phyloP scores from a whole-genome alignment of 176 grass and related monocot genomes.

The Chrysopogon serrulatus region DNA sequence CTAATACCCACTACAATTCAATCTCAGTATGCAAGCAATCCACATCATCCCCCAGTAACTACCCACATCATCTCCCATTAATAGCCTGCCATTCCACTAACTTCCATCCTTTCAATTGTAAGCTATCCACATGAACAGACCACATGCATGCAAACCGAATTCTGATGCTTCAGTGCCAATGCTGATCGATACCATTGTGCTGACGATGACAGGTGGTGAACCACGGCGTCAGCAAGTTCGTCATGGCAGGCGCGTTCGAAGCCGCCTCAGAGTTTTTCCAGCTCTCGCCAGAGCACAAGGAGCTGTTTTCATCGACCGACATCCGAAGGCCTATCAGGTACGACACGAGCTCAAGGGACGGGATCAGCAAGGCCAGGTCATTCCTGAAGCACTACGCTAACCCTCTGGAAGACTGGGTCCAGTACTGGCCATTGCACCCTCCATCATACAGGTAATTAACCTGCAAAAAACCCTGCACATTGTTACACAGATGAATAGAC shows the following conservation, averaged over 20 bases:
- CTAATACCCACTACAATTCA: too few species aligned
- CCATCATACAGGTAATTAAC: conserved; percentile 52
- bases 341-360: conserved; percentile 35
- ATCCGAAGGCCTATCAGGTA: conserved; percentile 55
- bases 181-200: background rate
- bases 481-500: background rate
- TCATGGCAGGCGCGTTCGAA: conserved; percentile 48
- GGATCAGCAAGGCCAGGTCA: conserved; percentile 34
- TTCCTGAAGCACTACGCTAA: conserved; percentile 84
- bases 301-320: conserved; percentile 45
- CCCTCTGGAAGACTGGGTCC: conserved; percentile 54
- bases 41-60: too few species aligned
- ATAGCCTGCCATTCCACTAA: too few species aligned
- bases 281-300: conserved; percentile 38
- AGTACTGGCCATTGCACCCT: conserved; percentile 55
- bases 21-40: too few species aligned
- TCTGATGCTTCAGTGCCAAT: background rate
- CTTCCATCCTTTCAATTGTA: too few species aligned
- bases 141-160: background rate
- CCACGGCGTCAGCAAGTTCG: conserved; percentile 53
- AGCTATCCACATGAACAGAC: too few species aligned
- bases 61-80: too few species aligned
- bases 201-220: conserved; percentile 48
- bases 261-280: conserved; percentile 60
- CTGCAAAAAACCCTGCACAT: background rate